Conservation (phyloP, 2,329 filamentous ascomycete genomes). For the Alternaria consortialis region DNA sequence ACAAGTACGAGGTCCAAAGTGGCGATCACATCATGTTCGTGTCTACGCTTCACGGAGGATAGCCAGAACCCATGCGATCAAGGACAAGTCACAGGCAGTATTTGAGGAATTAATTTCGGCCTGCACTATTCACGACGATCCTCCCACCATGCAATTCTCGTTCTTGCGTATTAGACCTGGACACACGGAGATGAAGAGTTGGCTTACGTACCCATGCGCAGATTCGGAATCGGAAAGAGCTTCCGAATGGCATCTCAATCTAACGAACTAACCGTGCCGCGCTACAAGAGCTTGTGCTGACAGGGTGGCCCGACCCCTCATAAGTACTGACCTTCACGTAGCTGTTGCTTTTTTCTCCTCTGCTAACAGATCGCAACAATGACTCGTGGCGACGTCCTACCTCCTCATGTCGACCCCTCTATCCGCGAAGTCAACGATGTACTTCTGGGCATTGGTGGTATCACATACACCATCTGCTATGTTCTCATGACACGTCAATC, state of each 20-base stretch:
- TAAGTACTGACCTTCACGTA: not conserved
- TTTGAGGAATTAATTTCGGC: not conserved
- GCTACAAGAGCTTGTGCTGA: not conserved
- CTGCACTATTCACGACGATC: accelerated
- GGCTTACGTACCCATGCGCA: not conserved
- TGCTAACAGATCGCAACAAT: not conserved
- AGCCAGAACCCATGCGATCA: not conserved
- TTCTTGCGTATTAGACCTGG: not conserved
- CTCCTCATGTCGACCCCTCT: constrained; percentile 27
- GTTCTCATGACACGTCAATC: constrained; percentile 59
- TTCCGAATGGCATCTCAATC: not conserved
- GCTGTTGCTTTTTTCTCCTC: not conserved
- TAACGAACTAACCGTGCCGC: not conserved
- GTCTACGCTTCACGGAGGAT: constrained; percentile 94
- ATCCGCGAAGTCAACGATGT: constrained; percentile 19
- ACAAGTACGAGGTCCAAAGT: constrained; percentile 81
- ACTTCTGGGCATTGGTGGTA: constrained; percentile 25
- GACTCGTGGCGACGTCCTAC: constrained; percentile 16
- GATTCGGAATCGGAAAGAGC: not conserved
- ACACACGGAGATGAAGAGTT: not conserved
- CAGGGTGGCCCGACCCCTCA: not conserved
- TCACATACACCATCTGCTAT: constrained; percentile 48
- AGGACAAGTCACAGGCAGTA: not conserved
- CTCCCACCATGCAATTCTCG: not conserved
- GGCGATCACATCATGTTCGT: constrained; percentile 94